These are phyloP conservation scores for Teunomyces tritomae DNA, from an alignment of 805 yeast species.

Conservation along the genomic window DNA sequence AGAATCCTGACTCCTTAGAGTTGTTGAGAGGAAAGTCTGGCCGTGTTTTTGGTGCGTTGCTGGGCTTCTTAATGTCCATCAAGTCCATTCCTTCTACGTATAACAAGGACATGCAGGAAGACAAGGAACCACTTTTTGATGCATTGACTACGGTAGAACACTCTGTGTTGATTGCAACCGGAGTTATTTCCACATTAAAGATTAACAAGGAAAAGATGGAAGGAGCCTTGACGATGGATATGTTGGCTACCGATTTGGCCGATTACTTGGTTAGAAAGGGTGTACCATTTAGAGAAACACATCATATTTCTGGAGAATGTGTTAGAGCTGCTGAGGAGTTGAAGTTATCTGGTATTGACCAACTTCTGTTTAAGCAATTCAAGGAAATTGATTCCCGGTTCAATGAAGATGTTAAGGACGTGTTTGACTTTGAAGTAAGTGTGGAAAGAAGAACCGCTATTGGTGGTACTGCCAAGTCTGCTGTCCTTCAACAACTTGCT, in stretches of 20 bases:
- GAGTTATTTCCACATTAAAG: conserved; percentile 84
- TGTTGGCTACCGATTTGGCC: conserved; percentile 98
- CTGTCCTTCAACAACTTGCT: conserved; percentile 74
- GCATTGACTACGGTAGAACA: conserved; percentile 87
- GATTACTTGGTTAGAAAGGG: conserved; percentile 97
- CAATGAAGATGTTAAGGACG: conserved; percentile 72
- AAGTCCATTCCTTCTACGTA: conserved; percentile 98
- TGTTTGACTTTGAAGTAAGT: conserved; percentile 89
- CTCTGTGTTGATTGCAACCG: conserved; percentile 91
- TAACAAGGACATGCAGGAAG: conserved; percentile 98
- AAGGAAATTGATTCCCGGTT: conserved; percentile 78
- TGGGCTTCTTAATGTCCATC: conserved; percentile 94
- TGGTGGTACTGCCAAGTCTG: conserved; percentile 95
- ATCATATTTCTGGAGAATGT: conserved; percentile 97
- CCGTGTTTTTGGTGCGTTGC: conserved; percentile 89
- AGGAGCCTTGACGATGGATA: conserved; percentile 92
- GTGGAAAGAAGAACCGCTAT: conserved; percentile 96
- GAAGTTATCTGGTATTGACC: conserved; percentile 78
- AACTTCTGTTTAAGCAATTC: conserved; percentile 75
- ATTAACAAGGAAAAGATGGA: conserved; percentile 77
- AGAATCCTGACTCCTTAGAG: conserved; percentile 95
- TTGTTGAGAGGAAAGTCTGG: conserved; percentile 96
- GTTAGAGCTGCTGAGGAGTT: conserved; percentile 85
- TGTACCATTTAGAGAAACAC: conserved; percentile 98
- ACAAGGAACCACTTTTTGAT: conserved; percentile 97